Base-by-base conservation (phyloP, 257 asterid genomes). In the Plantago ovata region DNA sequence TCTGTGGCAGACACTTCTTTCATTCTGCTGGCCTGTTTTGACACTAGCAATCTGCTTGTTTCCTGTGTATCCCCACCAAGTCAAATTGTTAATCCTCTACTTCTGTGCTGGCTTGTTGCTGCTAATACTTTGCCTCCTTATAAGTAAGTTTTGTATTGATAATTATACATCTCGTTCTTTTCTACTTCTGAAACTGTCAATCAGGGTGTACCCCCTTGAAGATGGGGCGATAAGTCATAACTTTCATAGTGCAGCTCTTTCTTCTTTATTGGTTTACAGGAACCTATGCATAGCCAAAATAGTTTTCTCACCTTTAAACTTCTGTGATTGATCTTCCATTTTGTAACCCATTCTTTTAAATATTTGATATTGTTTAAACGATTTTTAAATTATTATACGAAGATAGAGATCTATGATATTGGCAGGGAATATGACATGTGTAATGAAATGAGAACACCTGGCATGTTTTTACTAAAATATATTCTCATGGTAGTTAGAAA, bases 21-120 rank as follows among this genome's bases (percentile, higher is more conserved):
- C 99, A 51, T 93, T 93, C 75, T 84, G 82, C 76, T 93, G 99
- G 99, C 99, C 99, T 44, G 80, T 93, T 56, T 73, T 93, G 82
- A 93, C 99, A 21, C 62, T 93, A 48, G 99, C 99, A 20, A 93
- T 93, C 76, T 93, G 99, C 79, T 77, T 93, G 80, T 93, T 93
- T 73, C 99, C 99, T 68, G 94, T 93, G 63, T 93, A 93, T 82
- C 99, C 99, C 28, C 96, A 89, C 71, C 77, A 76, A 65, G 89
- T 86, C 84, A 93, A 93, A 83, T 81, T 89, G 49, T 61, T 86
- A 62, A 86, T 93, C 60, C 97, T 93, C 76, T 93, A 93, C 87
- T 65, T 85, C 51, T 93, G 99, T 64, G 99, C 99, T 12, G 91
- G 97, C 45, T 72, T 89, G 67, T 86, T 93, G 77, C 95, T 93